These are phyloP conservation scores for Brettanomyces sp. DNA, from an alignment of 805 yeast genomes.

Conservation along the genomic window DNA sequence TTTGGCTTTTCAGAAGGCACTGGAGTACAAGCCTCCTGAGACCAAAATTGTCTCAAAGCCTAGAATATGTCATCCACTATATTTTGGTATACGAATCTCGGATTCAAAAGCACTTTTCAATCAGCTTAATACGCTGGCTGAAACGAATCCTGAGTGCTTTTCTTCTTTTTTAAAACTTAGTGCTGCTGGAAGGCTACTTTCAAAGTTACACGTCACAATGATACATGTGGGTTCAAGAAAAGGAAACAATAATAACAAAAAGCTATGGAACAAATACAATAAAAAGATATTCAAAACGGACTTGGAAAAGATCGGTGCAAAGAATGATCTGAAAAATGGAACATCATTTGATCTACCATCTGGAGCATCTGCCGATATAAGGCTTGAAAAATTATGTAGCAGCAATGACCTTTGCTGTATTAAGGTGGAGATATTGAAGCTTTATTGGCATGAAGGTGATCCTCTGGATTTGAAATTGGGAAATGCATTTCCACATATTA, in stretches of 20 bases:
- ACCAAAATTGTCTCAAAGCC: slow-evolving; percentile 23
- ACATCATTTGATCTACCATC: slow-evolving; percentile 10
- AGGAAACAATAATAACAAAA: slow-evolving; percentile 5
- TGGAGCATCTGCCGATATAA: slow-evolving; percentile 27
- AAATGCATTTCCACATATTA: slow-evolving; percentile 54
- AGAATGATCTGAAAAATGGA: slow-evolving; percentile 1
- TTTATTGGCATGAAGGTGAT: slow-evolving; percentile 4
- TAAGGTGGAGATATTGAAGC: slow-evolving; percentile 29
- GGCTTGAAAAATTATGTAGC: slow-evolving; percentile 38
- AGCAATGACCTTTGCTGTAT: slow-evolving; percentile 46
- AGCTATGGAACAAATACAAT: slow-evolving; percentile 13
- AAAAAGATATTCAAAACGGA: slow-evolving; percentile 7
- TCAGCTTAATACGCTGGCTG: background rate
- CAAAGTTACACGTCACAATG: slow-evolving; percentile 59
- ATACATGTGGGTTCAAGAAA: slow-evolving; percentile 32
- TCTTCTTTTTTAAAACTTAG: slow-evolving; percentile 5
- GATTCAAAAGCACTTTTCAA: slow-evolving; percentile 6
- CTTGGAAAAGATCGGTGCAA: slow-evolving; percentile 1
- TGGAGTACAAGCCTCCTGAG: slow-evolving; percentile 43
- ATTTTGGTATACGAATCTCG: slow-evolving; percentile 34
- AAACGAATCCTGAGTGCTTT: slow-evolving; percentile 7
- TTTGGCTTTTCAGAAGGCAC: slow-evolving; percentile 43
- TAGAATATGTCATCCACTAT: slow-evolving; percentile 26
- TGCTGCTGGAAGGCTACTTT: slow-evolving; percentile 32
- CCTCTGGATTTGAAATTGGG: slow-evolving; percentile 17